Conservation (phyloP, 2,329 filamentous ascomycete species). For the Tolypocladium endophyticum region DNA sequence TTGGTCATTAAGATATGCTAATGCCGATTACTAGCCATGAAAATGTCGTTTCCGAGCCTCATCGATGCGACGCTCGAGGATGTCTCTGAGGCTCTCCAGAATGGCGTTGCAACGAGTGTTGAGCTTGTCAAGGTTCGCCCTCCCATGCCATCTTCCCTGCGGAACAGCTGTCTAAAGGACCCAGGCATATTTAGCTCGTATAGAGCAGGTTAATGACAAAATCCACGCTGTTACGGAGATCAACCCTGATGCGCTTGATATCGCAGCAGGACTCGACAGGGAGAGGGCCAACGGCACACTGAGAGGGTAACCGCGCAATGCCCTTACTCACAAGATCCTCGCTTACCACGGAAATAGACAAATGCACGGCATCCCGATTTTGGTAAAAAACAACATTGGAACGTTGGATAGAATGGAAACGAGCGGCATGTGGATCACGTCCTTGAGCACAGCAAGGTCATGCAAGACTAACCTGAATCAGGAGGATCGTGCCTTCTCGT, state of each 20-base stretch:
- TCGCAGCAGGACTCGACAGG: conserved; percentile 19
- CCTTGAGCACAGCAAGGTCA: not conserved
- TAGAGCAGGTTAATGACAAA: conserved; percentile 12
- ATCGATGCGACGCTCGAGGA: conserved; percentile 22
- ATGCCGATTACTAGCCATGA: not conserved
- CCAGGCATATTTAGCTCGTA: conserved; percentile 14
- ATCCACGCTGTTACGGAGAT: conserved; percentile 23
- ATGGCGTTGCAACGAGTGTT: conserved; percentile 21
- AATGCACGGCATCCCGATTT: conserved; percentile 51
- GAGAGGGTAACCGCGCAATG: conserved; percentile 8
- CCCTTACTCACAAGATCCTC: too few relatives aligned
- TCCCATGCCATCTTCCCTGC: conserved; percentile 10
- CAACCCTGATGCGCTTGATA: conserved; percentile 22
- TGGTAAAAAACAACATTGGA: conserved; percentile 57
- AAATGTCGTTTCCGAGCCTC: conserved; percentile 17
- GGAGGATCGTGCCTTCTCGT: conserved; percentile 48
- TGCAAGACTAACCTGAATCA: not conserved
- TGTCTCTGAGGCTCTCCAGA: conserved; percentile 18
- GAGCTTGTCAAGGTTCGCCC: conserved; percentile 19
- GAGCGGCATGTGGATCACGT: conserved; percentile 15
- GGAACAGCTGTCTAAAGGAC: not conserved
- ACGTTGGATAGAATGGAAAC: conserved; percentile 51
- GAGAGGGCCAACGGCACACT: conserved; percentile 15
- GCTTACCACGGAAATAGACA: conserved; percentile 16
- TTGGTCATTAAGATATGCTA: not conserved